Percentiles rank a stretch among this genome's conserved stretches.
Conservation (phyloP, 2,329 filamentous ascomycete genomes). For the Ilyonectria mors-panacis region DNA sequence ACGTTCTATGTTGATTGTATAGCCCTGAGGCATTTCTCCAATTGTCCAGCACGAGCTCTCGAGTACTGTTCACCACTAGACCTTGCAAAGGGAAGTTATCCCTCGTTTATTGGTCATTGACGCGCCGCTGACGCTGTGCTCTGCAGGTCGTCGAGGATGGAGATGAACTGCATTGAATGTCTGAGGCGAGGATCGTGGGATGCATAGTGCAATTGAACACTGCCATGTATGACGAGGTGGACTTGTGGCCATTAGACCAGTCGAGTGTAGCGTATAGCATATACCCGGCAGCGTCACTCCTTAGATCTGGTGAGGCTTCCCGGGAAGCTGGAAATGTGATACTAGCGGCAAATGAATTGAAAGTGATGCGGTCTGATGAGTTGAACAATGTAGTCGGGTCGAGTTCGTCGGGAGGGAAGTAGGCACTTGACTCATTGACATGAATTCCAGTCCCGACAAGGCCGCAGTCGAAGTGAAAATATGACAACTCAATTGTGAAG, state of each 20-base stretch:
- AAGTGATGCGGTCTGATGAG: background rate
- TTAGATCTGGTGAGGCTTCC: too few species aligned
- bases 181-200: slow-evolving; percentile 4
- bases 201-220: too few species aligned
- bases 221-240: too few species aligned
- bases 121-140: slow-evolving; percentile 11
- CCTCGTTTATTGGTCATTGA: background rate
- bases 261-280: too few species aligned
- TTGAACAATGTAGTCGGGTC: background rate
- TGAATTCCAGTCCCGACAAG: background rate
- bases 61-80: background rate
- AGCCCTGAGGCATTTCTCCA: background rate
- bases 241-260: too few species aligned
- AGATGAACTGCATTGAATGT: slow-evolving; percentile 4
- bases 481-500: slow-evolving; percentile 2
- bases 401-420: background rate
- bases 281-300: too few species aligned
- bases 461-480: slow-evolving; percentile 18
- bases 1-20: background rate
- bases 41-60: background rate
- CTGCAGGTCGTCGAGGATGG: background rate
- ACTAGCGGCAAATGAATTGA: background rate
- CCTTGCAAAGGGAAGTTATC: background rate
- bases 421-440: background rate
- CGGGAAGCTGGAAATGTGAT: too few species aligned